Conservation (phyloP, 1,284 basidiomycete species). For the Violaceomyces palustris region DNA sequence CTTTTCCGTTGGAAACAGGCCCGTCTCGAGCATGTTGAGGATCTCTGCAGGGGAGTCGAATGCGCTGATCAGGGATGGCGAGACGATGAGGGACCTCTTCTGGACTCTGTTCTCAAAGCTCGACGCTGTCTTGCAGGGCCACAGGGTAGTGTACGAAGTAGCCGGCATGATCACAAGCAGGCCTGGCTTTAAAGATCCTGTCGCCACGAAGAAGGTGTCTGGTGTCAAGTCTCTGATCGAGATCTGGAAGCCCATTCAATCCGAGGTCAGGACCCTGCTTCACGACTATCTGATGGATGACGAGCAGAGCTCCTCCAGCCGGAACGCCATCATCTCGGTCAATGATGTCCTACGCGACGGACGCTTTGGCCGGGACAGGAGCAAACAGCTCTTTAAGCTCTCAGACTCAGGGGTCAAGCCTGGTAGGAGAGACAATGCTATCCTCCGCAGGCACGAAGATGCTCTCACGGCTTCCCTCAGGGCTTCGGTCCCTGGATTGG, state of each 20-base stretch:
- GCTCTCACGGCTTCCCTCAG: conserved; percentile 76
- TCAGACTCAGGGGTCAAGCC: conserved; percentile 58
- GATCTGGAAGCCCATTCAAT: conserved; percentile 85
- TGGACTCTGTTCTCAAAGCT: conserved; percentile 98
- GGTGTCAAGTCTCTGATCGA: conserved; percentile 61
- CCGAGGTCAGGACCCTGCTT: conserved; percentile 74
- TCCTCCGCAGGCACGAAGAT: conserved; percentile 74
- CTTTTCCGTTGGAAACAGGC: conserved; percentile 22
- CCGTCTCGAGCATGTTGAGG: conserved; percentile 20
- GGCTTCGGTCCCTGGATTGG: conserved; percentile 88
- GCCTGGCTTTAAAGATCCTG: conserved; percentile 29
- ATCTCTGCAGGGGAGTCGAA: conserved; percentile 33
- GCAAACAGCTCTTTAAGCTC: conserved; percentile 71
- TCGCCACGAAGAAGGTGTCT: conserved; percentile 11
- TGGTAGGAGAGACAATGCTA: conserved; percentile 57
- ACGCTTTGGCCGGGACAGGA: conserved; percentile 34
- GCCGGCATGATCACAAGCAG: conserved; percentile 33
- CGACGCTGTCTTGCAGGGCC: conserved; percentile 87
- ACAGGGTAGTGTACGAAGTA: conserved; percentile 87
- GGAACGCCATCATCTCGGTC: conserved; percentile 84
- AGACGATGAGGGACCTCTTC: conserved; percentile 70
- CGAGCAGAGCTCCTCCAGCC: conserved; percentile 67
- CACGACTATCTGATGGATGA: conserved; percentile 88
- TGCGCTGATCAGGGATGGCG: conserved; percentile 41
- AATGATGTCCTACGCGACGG: conserved; percentile 70